Conservation (phyloP, 148 eudicot genomes). For the Rheum nobile region DNA sequence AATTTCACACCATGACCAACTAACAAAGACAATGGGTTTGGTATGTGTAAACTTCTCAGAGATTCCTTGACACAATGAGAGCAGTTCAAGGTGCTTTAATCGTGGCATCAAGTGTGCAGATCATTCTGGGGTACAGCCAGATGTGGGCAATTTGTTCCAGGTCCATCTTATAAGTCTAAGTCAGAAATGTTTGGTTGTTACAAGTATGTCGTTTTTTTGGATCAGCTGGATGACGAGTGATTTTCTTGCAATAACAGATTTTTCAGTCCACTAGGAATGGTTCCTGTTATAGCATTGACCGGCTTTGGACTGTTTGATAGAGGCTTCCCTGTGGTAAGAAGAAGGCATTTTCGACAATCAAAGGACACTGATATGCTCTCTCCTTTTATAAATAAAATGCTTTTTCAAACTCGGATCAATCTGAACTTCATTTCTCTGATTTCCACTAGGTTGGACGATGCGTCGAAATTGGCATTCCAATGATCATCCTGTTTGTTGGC, state of each 20-base stretch:
- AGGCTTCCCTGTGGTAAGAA: slow-evolving; percentile 87
- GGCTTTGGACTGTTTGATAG: slow-evolving; percentile 93
- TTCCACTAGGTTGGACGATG: slow-evolving; percentile 66
- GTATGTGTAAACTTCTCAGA: slow-evolving; percentile 25
- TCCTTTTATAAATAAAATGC: background rate
- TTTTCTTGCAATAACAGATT: slow-evolving; percentile 39
- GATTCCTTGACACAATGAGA: slow-evolving; percentile 75
- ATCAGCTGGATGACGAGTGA: background rate
- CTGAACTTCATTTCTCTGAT: background rate
- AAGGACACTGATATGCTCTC: too few species aligned
- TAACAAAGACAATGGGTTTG: background rate
- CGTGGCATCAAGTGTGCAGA: slow-evolving; percentile 94
- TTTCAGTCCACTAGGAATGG: slow-evolving; percentile 95
- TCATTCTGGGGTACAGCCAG: slow-evolving; percentile 92
- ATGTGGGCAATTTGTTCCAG: slow-evolving; percentile 98
- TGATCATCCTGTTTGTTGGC: slow-evolving; percentile 77
- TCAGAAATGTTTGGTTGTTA: background rate
- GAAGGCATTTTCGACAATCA: background rate
- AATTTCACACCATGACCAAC: slow-evolving; percentile 5
- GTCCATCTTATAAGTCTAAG: slow-evolving; percentile 18
- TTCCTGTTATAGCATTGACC: slow-evolving; percentile 76
- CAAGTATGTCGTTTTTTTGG: background rate
- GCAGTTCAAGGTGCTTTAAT: slow-evolving; percentile 95
- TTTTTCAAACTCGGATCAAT: background rate
- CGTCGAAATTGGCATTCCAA: slow-evolving; percentile 88